Percentiles rank a stretch among this genome's conserved stretches.
These are phyloP conservation scores for Protostelium mycophagum DNA, from an alignment of 78 protist species.

Conservation along the genomic window DNA sequence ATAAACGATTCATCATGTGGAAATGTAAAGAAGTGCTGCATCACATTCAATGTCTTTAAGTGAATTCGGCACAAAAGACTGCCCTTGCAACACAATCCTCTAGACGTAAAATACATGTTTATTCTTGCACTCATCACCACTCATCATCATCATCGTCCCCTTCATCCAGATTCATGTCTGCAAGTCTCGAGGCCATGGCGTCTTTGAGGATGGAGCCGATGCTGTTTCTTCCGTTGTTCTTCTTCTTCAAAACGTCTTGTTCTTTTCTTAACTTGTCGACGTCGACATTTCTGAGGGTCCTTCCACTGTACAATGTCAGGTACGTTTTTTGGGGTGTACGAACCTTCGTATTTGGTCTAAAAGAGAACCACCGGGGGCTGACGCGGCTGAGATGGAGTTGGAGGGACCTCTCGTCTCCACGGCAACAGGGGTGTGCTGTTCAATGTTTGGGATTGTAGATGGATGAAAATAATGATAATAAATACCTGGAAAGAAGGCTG, in stretches of 20 bases:
- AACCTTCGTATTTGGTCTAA: background rate
- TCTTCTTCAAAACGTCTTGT: background rate
- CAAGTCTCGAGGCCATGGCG: background rate
- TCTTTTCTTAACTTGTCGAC: background rate
- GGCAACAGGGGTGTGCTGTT: background rate
- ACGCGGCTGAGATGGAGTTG: background rate
- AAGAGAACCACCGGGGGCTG: background rate
- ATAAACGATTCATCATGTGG: too few species aligned
- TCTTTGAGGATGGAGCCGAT: background rate
- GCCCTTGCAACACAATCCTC: too few species aligned
- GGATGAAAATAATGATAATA: background rate
- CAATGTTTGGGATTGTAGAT: background rate
- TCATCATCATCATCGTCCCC: background rate
- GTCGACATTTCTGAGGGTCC: background rate
- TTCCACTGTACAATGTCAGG: too few species aligned
- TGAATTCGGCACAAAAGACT: too few species aligned
- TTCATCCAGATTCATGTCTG: background rate
- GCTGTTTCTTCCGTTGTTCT: background rate
- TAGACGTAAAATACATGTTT: too few species aligned
- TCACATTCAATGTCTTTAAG: too few species aligned
- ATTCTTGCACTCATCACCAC: too few species aligned
- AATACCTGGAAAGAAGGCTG: background rate
- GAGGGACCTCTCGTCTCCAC: background rate
- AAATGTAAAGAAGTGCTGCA: too few species aligned
- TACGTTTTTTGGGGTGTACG: too few species aligned